phyloP scores from a whole-genome alignment of 1,284 basidiomycete genomes.

The Ustilago vetiveriae region DNA sequence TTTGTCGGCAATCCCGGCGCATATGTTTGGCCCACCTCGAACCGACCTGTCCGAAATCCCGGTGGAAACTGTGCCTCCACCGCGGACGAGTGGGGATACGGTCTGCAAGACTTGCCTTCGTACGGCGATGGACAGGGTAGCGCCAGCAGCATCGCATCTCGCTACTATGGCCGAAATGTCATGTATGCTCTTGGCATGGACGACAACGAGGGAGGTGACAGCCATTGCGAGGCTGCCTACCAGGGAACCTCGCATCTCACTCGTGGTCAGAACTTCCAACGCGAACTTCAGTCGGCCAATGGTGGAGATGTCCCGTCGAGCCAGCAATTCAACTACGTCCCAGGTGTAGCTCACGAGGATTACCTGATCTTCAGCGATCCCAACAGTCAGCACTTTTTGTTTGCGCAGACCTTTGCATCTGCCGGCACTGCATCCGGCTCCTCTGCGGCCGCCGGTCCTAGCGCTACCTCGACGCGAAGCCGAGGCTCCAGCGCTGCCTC shows the following conservation, averaged over 20 bases:
- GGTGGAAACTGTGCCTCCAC: conserved; percentile 33
- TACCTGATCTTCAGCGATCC: conserved; percentile 55
- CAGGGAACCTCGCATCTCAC: conserved; percentile 54
- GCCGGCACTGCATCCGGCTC: conserved; percentile 5
- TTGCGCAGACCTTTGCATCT: conserved; percentile 21
- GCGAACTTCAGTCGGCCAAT: conserved; percentile 24
- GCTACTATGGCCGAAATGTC: conserved; percentile 49
- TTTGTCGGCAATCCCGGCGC: conserved; percentile 58
- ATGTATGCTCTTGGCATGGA: conserved; percentile 51
- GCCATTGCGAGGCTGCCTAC: conserved; percentile 57
- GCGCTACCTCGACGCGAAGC: conserved; percentile 1
- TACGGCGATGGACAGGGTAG: conserved; percentile 31
- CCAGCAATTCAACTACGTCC: conserved; percentile 53
- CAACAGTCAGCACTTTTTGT: conserved; percentile 44
- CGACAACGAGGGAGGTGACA: conserved; percentile 56
- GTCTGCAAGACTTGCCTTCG: conserved; percentile 28
- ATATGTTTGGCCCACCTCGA: conserved; percentile 47
- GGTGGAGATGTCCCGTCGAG: conserved; percentile 43
- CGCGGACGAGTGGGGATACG: conserved; percentile 35
- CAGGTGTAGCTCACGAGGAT: conserved; percentile 50
- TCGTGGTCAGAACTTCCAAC: conserved; percentile 55
- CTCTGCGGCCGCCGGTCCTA: conserved; percentile 2
- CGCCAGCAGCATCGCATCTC: conserved; percentile 28
- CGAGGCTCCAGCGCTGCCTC: background rate
- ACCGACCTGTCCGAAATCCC: conserved; percentile 42